Conservation (phyloP, 169 alveolate genomes). For the Pseudocohnilembus persalinus region DNA sequence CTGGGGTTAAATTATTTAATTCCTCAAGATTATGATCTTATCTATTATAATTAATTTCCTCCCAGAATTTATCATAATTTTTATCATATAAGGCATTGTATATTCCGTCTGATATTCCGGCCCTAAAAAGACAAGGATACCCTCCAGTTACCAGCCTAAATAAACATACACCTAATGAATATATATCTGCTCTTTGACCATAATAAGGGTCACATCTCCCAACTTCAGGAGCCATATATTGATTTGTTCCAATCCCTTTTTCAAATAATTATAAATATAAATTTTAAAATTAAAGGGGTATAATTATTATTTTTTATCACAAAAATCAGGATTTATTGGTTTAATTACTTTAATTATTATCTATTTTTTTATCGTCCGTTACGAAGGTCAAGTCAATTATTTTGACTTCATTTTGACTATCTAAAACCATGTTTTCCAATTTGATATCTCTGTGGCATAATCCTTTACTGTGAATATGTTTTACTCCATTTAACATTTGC, state of each 20-base stretch:
- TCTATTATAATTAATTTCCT: neutral
- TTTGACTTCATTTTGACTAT: neutral
- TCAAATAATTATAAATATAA: too few relatives aligned
- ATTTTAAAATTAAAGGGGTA: too few relatives aligned
- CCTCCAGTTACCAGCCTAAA: neutral
- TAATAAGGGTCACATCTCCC: neutral
- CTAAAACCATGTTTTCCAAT: neutral
- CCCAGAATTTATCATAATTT: neutral
- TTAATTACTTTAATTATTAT: neutral
- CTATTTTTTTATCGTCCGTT: neutral
- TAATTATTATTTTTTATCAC: too few relatives aligned
- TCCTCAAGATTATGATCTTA: neutral
- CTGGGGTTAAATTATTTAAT: neutral
- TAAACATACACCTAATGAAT: neutral
- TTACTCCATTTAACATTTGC: neutral
- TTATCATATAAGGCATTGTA: neutral
- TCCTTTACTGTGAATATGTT: neutral
- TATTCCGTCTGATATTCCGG: neutral
- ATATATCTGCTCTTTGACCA: neutral
- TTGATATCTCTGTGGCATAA: neutral
- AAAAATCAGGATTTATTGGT: too few relatives aligned
- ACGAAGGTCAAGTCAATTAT: neutral
- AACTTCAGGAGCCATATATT: neutral
- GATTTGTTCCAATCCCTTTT: neutral
- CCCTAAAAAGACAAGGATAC: neutral